These are phyloP conservation scores for Eleusine coracana DNA, from an alignment of 176 grass and related monocot genomes.

Conservation along the genomic window DNA sequence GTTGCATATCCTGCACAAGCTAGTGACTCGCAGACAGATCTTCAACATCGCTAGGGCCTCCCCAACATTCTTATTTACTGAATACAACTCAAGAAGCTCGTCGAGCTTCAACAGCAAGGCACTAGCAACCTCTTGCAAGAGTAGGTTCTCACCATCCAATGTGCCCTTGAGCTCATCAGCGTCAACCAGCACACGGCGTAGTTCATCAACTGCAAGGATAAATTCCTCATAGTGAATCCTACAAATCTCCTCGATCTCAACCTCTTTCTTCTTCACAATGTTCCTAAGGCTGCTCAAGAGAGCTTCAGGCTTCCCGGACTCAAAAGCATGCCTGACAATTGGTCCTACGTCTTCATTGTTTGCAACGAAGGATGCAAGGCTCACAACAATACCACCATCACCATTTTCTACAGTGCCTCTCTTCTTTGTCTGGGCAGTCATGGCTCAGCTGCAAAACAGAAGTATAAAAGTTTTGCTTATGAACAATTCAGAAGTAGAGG, in stretches of 20 bases:
- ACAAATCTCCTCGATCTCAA: conserved; percentile 83
- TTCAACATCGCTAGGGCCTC: conserved; percentile 58
- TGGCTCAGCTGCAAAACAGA: conserved; percentile 45
- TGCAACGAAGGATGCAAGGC: conserved; percentile 55
- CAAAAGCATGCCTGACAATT: conserved; percentile 59
- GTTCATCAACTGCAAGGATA: conserved; percentile 77
- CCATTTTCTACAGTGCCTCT: conserved; percentile 60
- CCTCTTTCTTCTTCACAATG: conserved; percentile 70
- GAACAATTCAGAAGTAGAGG: background rate
- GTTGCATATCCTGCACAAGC: conserved; percentile 68
- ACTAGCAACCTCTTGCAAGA: conserved; percentile 61
- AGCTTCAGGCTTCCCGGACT: conserved; percentile 67
- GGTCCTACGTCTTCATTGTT: conserved; percentile 75
- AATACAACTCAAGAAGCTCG: conserved; percentile 62
- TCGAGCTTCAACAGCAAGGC: conserved; percentile 60
- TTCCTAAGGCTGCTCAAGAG: conserved; percentile 59
- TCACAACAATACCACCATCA: conserved; percentile 42
- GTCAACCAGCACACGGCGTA: conserved; percentile 66
- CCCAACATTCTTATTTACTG: conserved; percentile 58
- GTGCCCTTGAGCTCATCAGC: conserved; percentile 70
- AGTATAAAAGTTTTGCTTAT: background rate
- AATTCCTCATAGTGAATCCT: conserved; percentile 81
- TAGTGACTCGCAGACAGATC: conserved; percentile 63
- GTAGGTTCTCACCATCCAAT: conserved; percentile 57
- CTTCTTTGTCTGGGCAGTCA: conserved; percentile 74